Percentiles rank a stretch among this genome's conserved stretches.
Conservation (phyloP, 2,329 filamentous ascomycete species). For the Didymella glomerata region DNA sequence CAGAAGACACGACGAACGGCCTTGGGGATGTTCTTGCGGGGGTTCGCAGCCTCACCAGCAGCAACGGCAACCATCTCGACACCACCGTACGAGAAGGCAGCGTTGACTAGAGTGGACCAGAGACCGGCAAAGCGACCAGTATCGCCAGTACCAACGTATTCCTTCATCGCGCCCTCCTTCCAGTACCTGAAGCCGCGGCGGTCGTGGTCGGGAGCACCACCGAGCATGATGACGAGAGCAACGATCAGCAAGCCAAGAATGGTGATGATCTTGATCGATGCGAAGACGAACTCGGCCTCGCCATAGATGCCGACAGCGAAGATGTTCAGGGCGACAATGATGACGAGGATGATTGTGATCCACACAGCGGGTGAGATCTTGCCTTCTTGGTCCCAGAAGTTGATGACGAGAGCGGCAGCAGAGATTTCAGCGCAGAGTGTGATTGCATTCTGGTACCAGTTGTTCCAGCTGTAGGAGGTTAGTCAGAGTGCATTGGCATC, state of each 20-base stretch:
- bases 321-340: constrained; percentile 48
- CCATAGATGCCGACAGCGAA: constrained; percentile 51
- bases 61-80: constrained; percentile 51
- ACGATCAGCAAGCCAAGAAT: constrained; percentile 45
- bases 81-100: constrained; percentile 52
- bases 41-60: constrained; percentile 49
- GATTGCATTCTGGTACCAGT: constrained; percentile 47
- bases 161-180: constrained; percentile 65
- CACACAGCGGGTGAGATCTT: constrained; percentile 45
- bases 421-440: constrained; percentile 50
- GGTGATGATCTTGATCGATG: constrained; percentile 58
- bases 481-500: not conserved
- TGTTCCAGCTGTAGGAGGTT: constrained; percentile 25
- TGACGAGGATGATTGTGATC: constrained; percentile 48
- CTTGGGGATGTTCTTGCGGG: constrained; percentile 59
- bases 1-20: constrained; percentile 64
- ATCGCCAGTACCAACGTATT: constrained; percentile 60
- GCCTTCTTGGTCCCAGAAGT: constrained; percentile 45
- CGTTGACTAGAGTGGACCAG: constrained; percentile 64
- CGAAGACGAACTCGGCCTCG: constrained; percentile 60
- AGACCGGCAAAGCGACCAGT: constrained; percentile 71
- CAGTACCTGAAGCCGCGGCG: constrained; percentile 71
- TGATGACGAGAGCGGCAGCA: constrained; percentile 45
- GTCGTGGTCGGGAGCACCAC: constrained; percentile 47
- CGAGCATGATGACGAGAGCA: constrained; percentile 48